These are phyloP conservation scores for Vitis hybrid DNA, from an alignment of 177 flowering plant species.

Conservation along the genomic window DNA sequence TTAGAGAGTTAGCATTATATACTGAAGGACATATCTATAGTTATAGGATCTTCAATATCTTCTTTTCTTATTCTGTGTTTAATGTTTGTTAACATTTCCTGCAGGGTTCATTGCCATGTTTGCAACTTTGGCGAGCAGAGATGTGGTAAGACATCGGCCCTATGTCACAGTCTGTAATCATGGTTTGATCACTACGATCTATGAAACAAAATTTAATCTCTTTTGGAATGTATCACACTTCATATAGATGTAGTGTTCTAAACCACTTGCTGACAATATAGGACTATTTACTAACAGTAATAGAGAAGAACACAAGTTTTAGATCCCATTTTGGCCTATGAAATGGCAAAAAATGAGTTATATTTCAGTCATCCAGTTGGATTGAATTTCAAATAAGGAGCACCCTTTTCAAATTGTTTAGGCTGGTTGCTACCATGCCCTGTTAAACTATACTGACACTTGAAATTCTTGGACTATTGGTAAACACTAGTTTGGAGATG, in stretches of 20 bases:
- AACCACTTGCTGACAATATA: not conserved
- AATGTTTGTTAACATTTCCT: not conserved
- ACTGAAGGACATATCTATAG: not conserved
- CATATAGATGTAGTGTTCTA: not conserved
- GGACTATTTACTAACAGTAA: not conserved
- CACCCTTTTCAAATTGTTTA: too few species aligned
- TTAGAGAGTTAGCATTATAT: slow-evolving; percentile 14
- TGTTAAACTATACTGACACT: too few species aligned
- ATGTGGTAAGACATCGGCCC: slow-evolving; percentile 35
- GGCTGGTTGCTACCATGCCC: too few species aligned
- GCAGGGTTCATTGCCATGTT: slow-evolving; percentile 51
- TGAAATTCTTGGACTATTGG: too few species aligned
- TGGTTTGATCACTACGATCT: not conserved
- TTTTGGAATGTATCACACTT: not conserved
- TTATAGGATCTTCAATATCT: not conserved
- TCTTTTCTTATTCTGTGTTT: not conserved
- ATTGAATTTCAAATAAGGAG: too few species aligned
- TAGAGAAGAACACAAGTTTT: not conserved
- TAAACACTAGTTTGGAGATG: too few species aligned
- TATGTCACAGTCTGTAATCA: not conserved
- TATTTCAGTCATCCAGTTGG: too few species aligned
- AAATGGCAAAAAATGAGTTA: not conserved
- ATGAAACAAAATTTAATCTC: not conserved
- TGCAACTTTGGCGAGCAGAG: slow-evolving; percentile 55
- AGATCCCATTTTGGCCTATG: not conserved